These are phyloP conservation scores for Scolecobasidium constrictum DNA, from an alignment of 2,329 filamentous ascomycete genomes.

Conservation along the genomic window DNA sequence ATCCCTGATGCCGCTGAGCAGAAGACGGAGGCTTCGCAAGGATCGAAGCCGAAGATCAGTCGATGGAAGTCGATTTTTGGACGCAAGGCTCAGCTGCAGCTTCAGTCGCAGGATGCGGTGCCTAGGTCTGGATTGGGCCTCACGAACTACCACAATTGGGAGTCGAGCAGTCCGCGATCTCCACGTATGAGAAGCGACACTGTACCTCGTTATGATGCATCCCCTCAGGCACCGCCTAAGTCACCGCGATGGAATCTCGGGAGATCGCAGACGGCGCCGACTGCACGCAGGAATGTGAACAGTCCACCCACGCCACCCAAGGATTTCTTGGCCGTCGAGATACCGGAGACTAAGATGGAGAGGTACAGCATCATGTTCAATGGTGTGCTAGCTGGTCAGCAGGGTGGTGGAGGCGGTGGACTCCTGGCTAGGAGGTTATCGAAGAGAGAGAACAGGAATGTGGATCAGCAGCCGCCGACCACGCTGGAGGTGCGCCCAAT, in stretches of 20 bases:
- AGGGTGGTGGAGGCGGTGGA: no score
- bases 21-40: background rate
- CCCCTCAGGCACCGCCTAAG: background rate
- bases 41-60: conserved; percentile 10
- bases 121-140: background rate
- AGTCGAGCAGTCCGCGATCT: background rate
- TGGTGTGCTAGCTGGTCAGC: conserved; percentile 37
- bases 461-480: background rate
- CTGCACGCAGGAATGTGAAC: background rate
- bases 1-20: background rate
- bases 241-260: background rate
- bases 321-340: conserved; percentile 57
- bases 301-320: conserved; percentile 2
- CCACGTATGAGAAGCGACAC: background rate
- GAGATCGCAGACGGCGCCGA: conserved; percentile 7
- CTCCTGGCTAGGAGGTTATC: conserved; percentile 25
- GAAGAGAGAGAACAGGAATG: conserved; percentile 22
- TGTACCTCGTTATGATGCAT: background rate
- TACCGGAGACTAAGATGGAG: conserved; percentile 72
- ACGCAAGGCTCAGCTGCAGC: background rate
- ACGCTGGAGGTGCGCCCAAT: background rate
- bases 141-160: background rate
- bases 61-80: conserved; percentile 11
- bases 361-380: conserved; percentile 93
- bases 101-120: background rate